phyloP scores from a whole-genome alignment of 2,329 filamentous ascomycete genomes.

The Cordyceps cateniannulata region DNA sequence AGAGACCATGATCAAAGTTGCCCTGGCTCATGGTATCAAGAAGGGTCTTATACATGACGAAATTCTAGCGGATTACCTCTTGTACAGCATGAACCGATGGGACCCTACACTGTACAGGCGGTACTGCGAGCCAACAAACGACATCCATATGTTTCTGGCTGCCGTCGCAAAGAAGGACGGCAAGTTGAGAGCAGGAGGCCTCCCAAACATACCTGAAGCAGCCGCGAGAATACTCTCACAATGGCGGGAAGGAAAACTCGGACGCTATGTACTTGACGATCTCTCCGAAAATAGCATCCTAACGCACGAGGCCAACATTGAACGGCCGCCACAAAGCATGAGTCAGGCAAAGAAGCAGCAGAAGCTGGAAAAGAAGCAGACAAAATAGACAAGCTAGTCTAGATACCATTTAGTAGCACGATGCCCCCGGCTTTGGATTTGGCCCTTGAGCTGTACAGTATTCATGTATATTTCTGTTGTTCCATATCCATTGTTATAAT shows the following conservation, averaged over 20 bases:
- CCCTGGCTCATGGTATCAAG: constrained; percentile 84
- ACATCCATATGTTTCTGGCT: constrained; percentile 66
- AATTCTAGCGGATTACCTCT: constrained; percentile 81
- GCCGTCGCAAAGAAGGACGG: constrained; percentile 69
- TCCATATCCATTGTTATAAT: neutral
- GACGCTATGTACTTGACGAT: constrained; percentile 73
- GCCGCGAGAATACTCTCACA: constrained; percentile 75
- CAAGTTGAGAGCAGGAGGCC: constrained; percentile 65
- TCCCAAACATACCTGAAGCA: constrained; percentile 62
- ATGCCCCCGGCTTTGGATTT: neutral
- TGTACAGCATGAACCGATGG: constrained; percentile 72
- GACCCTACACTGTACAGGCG: constrained; percentile 55
- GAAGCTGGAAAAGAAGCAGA: constrained; percentile 50
- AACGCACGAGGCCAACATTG: constrained; percentile 39
- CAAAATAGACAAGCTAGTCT: constrained; percentile 12
- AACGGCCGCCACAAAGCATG: constrained; percentile 50
- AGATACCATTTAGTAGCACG: constrained; percentile 1
- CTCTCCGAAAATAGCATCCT: constrained; percentile 53
- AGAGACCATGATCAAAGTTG: constrained; percentile 91
- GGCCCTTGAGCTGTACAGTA: neutral
- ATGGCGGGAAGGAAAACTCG: constrained; percentile 73
- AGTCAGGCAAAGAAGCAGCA: constrained; percentile 63
- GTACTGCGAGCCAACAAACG: constrained; percentile 72
- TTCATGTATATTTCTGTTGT: neutral
- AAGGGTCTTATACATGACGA: constrained; percentile 74